phyloP scores from a whole-genome alignment of 2,329 filamentous ascomycete species.

The Scedosporium boydii region DNA sequence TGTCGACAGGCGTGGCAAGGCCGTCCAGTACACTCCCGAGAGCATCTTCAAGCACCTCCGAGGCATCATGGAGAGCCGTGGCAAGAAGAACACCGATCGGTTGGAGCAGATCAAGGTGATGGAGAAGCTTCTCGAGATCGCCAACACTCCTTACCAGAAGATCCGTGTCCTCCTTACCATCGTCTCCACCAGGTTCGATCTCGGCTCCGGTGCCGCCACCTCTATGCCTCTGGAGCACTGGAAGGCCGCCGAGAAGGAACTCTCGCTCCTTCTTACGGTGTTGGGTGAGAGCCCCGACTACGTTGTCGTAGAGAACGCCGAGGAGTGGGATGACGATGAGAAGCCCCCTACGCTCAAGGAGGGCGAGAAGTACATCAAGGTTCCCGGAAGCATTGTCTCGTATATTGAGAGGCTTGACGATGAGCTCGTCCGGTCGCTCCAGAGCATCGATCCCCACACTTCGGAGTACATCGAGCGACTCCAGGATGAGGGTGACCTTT shows the following conservation, averaged over 20 bases:
- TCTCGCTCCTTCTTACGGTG: slow-evolving; percentile 65
- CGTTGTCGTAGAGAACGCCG: slow-evolving; percentile 80
- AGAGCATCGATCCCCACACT: slow-evolving; percentile 96
- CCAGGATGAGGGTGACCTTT: slow-evolving; percentile 80
- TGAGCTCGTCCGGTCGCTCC: slow-evolving; percentile 92
- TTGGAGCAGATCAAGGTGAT: slow-evolving; percentile 91
- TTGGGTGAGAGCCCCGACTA: slow-evolving; percentile 73
- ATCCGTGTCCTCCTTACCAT: slow-evolving; percentile 86
- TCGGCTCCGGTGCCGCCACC: slow-evolving; percentile 65
- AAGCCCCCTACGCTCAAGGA: slow-evolving; percentile 68
- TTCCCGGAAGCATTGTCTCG: slow-evolving; percentile 89
- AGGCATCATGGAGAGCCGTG: slow-evolving; percentile 86
- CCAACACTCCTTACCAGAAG: slow-evolving; percentile 83
- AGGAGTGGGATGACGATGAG: slow-evolving; percentile 99
- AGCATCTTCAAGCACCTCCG: slow-evolving; percentile 97
- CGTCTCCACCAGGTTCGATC: slow-evolving; percentile 88
- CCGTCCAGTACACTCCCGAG: slow-evolving; percentile 87
- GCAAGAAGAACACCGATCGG: slow-evolving; percentile 98
- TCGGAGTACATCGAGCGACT: slow-evolving; percentile 96
- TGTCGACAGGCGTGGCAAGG: slow-evolving; percentile 81
- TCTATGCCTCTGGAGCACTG: slow-evolving; percentile 95
- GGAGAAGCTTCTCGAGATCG: slow-evolving; percentile 90
- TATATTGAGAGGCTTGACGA: slow-evolving; percentile 93
- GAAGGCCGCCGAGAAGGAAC: slow-evolving; percentile 87
- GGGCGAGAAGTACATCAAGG: slow-evolving; percentile 75